Evolutionary conservation across 345 rosid genomes (phyloP), one percentile per base, ranked within the genome.

Genomic region (Noccaea bulbosa): DNA sequence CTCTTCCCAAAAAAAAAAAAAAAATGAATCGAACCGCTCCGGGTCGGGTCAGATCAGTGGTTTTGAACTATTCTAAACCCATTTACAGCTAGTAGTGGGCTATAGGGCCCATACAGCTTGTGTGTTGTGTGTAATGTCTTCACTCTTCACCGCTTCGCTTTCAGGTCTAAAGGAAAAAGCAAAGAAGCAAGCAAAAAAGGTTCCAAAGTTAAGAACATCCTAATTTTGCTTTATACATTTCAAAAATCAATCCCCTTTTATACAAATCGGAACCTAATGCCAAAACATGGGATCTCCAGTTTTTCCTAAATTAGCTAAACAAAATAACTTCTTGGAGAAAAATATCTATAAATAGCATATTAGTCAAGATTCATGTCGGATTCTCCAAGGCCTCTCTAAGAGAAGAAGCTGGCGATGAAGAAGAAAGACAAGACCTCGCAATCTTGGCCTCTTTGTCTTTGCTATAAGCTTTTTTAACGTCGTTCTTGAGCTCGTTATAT

Each of bases 401-500:
- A 62, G 89, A 81, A 52, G 90, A 73, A 14, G 81, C 81, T 35
- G 96, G 88, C 4, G 96, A 83, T 0, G 95, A 83, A 22, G 88
- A 66, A 5, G 93, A 82, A 69, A 91, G 73, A n/a, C 84, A 80
- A 2, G 82, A 71, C 56, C 80, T 79, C 7, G 79, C 83, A 51
- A 62, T 53, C 83, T 79, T 88, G 3, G 88, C 93, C 50, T 68
- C 38, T 81, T 91, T 94, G 80, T 94, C 99, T 85, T 81, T 94
- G 24, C 37, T 79, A 77, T 85, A 89, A 5, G 99, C 98, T 77
- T 83, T 89, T 39, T 81, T 90, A 64, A 94, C 90, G 34, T 94
- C 91, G 0, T 78, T 88, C 78, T 89, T 94, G 33, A 94, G 92
- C 78, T 89, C 98, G 72, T 81, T 78, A 80, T 83, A 94, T 35